Evolutionary conservation across 225 moss, liverwort and hornwort genomes (phyloP).

Genomic region (Rhytidiadelphus loreus): DNA sequence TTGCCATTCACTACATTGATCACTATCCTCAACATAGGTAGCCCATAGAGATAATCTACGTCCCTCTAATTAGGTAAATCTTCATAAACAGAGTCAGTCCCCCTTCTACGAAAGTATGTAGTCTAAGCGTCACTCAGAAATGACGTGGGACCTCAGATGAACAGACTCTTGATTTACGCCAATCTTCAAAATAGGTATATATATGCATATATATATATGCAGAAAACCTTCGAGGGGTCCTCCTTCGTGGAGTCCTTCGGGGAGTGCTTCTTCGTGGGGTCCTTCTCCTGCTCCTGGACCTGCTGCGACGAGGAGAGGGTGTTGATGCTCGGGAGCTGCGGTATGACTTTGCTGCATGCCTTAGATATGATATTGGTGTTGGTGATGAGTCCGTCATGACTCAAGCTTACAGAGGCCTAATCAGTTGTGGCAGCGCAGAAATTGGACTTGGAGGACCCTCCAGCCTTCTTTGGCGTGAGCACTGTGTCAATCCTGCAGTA

Average conservation of each 20-base stretch:
- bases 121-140: too few species aligned
- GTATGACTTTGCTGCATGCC: neutral
- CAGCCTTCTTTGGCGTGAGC: neutral
- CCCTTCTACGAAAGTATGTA: neutral
- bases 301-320: neutral
- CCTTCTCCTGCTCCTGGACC: neutral
- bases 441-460: neutral
- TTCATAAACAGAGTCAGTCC: neutral
- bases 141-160: too few species aligned
- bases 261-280: neutral
- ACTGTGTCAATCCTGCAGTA: neutral
- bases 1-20: neutral
- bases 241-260: neutral
- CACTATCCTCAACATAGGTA: neutral
- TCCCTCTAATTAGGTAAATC: neutral
- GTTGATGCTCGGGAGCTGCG: neutral
- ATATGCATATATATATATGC: neutral
- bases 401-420: neutral
- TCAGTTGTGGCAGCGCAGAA: neutral
- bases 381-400: slow-evolving; percentile 7
- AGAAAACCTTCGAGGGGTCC: neutral
- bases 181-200: neutral
- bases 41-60: too few species aligned
- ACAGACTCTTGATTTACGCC: neutral
- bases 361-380: neutral